These are phyloP conservation scores for Xylaria polymorpha DNA, from an alignment of 2,329 filamentous ascomycete genomes.

Conservation along the genomic window DNA sequence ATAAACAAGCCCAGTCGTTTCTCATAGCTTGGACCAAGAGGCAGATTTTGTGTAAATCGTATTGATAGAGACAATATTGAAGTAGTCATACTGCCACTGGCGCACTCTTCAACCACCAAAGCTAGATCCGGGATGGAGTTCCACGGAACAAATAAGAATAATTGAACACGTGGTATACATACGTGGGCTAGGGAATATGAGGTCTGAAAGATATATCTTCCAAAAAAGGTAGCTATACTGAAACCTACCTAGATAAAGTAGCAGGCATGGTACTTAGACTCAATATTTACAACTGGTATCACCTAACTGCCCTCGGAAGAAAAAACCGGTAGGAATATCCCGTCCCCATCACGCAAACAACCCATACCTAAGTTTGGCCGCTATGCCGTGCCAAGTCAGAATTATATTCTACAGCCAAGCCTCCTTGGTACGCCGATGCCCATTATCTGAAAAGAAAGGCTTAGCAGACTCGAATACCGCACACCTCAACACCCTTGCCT, in stretches of 20 bases:
- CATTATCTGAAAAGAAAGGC: background rate
- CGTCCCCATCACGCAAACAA: background rate
- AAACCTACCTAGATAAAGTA: background rate
- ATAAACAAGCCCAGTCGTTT: too few relatives aligned
- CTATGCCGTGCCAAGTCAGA: background rate
- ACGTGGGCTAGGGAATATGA: background rate
- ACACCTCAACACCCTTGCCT: slow-evolving; percentile 78
- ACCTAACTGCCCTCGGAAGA: slow-evolving; percentile 1
- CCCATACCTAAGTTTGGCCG: slow-evolving; percentile 1
- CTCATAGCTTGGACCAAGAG: too few relatives aligned
- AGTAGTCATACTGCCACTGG: too few relatives aligned
- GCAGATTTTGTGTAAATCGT: too few relatives aligned
- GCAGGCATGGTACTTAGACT: background rate
- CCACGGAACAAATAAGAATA: background rate
- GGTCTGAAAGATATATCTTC: background rate
- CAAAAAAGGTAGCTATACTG: slow-evolving; percentile 2
- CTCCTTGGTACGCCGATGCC: slow-evolving; percentile 1
- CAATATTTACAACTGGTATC: slow-evolving; percentile 14
- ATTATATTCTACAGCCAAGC: slow-evolving; percentile 12
- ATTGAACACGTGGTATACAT: background rate
- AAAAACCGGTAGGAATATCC: background rate
- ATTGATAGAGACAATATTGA: background rate
- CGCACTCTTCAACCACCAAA: background rate
- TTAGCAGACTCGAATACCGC: slow-evolving; percentile 76
- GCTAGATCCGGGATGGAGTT: background rate